phyloP scores from a whole-genome alignment of 208 protist species.

The Naegleria gruberi region DNA sequence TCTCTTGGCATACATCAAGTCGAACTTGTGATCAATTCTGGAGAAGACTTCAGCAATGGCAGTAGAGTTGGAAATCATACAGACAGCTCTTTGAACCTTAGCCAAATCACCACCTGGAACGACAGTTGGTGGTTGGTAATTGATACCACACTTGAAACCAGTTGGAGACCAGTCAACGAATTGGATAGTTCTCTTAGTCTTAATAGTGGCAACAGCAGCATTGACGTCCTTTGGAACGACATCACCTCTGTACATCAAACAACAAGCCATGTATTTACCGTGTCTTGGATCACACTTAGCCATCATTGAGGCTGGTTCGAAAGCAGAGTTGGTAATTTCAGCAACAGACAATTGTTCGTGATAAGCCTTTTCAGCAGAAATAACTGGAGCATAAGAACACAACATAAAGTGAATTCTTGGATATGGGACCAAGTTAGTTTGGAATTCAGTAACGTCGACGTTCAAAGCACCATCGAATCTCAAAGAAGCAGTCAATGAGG shows the following conservation, averaged over 20 bases:
- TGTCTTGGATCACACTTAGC: constrained; percentile 75
- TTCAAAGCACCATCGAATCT: constrained; percentile 90
- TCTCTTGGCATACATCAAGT: constrained; percentile 86
- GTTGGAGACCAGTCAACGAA: constrained; percentile 94
- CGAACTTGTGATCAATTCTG: constrained; percentile 84
- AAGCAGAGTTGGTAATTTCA: constrained; percentile 75
- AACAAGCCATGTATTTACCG: constrained; percentile 89
- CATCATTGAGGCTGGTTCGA: constrained; percentile 74
- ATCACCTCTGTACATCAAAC: constrained; percentile 84
- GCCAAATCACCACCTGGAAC: constrained; percentile 82
- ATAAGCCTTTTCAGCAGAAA: constrained; percentile 62
- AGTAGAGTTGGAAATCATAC: constrained; percentile 86
- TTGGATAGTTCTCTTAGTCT: constrained; percentile 72
- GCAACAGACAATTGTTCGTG: constrained; percentile 75
- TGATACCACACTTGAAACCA: constrained; percentile 97
- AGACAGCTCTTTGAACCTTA: constrained; percentile 83
- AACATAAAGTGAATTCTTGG: constrained; percentile 88
- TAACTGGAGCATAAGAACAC: constrained; percentile 65
- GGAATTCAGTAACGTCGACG: constrained; percentile 90
- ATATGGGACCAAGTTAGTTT: constrained; percentile 94
- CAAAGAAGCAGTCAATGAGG: constrained; percentile 87
- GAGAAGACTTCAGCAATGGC: constrained; percentile 83
- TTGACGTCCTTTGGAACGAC: constrained; percentile 86
- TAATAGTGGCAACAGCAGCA: constrained; percentile 68
- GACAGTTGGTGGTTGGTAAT: constrained; percentile 84